Percentiles rank a stretch among this genome's conserved stretches.
phyloP scores from a whole-genome alignment of 2,329 filamentous ascomycete genomes.

The Talaromyces sp. region DNA sequence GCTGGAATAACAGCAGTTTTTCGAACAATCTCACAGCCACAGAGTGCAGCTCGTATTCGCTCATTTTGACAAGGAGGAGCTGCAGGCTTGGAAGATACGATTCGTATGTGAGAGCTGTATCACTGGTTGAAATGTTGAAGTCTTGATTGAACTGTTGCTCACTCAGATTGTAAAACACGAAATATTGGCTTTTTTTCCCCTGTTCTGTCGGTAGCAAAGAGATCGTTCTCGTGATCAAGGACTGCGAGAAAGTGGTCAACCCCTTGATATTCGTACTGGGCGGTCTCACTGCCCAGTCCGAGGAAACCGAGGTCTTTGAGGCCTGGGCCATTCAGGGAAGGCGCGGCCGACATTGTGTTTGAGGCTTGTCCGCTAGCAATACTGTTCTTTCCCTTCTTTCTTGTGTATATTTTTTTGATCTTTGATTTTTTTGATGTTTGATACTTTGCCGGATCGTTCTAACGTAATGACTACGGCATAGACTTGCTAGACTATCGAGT shows the following conservation, averaged over 20 bases:
- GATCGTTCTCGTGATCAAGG: not conserved
- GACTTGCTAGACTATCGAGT: too few relatives aligned
- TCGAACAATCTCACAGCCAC: not conserved
- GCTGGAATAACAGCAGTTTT: not conserved
- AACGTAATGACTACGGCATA: too few relatives aligned
- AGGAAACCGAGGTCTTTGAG: not conserved
- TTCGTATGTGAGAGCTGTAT: not conserved
- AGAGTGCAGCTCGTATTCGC: not conserved
- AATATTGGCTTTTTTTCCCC: not conserved
- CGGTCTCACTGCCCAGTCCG: not conserved
- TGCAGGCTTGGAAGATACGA: not conserved
- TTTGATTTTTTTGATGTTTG: too few relatives aligned
- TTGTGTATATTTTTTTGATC: too few relatives aligned
- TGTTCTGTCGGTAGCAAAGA: not conserved
- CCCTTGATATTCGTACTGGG: not conserved
- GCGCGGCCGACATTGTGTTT: too few relatives aligned
- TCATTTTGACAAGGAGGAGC: conserved; percentile 1
- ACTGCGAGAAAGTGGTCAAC: not conserved
- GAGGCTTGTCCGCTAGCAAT: too few relatives aligned
- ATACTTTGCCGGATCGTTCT: too few relatives aligned
- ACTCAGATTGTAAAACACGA: not conserved
- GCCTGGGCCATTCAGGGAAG: not conserved
- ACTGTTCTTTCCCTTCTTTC: too few relatives aligned
- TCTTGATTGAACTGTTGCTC: not conserved
- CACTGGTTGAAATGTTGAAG: not conserved